A percentile compares a stretch with the other conserved stretches of the same genome.
phyloP scores from a whole-genome alignment of 1,139 yeast genomes.

The Geotrichum cucujoidarum region DNA sequence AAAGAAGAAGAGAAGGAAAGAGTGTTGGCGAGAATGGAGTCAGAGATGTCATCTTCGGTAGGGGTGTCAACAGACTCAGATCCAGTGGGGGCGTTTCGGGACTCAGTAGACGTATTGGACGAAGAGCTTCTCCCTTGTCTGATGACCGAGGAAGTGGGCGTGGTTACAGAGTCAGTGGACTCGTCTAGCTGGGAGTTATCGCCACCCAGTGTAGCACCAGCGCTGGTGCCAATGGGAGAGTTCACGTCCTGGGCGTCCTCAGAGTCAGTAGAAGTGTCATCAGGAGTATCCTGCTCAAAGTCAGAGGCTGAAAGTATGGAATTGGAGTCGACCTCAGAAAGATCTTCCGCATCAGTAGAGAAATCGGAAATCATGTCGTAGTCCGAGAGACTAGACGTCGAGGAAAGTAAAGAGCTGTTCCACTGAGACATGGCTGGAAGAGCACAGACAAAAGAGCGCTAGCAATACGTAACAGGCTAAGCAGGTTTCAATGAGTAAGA shows the following conservation, averaged over 20 bases:
- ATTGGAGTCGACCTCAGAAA: neutral
- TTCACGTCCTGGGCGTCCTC: neutral
- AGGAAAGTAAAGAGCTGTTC: neutral
- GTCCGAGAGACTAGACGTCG: neutral
- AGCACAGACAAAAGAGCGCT: too few relatives aligned
- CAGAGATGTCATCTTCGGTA: neutral
- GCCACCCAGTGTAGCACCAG: conserved; percentile 1
- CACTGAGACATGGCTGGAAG: neutral
- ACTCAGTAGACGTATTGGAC: neutral
- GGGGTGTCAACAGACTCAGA: neutral
- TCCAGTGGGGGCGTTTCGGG: neutral
- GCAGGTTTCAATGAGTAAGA: neutral
- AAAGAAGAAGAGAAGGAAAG: neutral
- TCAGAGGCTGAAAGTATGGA: conserved; percentile 1
- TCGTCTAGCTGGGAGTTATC: neutral
- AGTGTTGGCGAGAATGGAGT: neutral
- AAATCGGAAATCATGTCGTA: conserved; percentile 1
- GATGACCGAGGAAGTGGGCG: neutral
- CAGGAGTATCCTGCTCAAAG: conserved; percentile 1
- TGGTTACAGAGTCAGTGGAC: neutral
- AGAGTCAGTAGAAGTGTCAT: neutral
- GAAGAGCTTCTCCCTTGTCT: neutral
- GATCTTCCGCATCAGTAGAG: neutral
- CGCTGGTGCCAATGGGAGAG: neutral
- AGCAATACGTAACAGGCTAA: too few relatives aligned